phyloP scores from a whole-genome alignment of 2,329 filamentous ascomycete genomes.

The Colletotrichum limetticola region DNA sequence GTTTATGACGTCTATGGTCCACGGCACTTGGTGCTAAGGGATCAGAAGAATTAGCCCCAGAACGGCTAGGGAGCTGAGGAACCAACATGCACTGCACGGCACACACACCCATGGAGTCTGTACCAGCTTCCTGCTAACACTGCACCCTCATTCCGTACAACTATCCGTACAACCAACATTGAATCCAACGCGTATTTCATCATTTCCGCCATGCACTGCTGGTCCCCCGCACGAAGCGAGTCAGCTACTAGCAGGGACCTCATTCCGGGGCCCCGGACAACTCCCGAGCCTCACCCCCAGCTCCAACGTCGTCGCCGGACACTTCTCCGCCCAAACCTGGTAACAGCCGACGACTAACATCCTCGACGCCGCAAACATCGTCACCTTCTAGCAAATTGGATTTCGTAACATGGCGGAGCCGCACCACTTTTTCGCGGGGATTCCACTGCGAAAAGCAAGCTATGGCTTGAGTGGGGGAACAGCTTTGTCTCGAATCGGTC shows the following conservation, averaged over 20 bases:
- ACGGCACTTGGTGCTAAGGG: background rate
- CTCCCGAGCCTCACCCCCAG: conserved; percentile 6
- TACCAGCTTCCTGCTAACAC: background rate
- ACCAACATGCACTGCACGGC: too few relatives aligned
- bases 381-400: background rate
- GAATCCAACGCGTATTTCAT: background rate
- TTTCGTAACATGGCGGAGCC: background rate
- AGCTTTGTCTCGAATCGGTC: background rate
- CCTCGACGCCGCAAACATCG: background rate
- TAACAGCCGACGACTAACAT: background rate
- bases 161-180: background rate
- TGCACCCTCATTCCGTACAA: too few relatives aligned
- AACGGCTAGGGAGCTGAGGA: background rate
- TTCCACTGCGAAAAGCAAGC: background rate
- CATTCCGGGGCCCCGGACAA: conserved; percentile 29
- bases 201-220: background rate
- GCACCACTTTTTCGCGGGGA: conserved; percentile 21
- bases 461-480: background rate
- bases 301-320: background rate
- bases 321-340: conserved; percentile 10
- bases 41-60: background rate
- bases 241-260: conserved; percentile 1
- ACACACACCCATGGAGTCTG: background rate
- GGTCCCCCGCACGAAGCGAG: conserved; percentile 17
- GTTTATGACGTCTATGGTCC: background rate